Evolutionary conservation across 202 grass and related monocot genomes (phyloP).

Genomic region (Setaria italica): DNA sequence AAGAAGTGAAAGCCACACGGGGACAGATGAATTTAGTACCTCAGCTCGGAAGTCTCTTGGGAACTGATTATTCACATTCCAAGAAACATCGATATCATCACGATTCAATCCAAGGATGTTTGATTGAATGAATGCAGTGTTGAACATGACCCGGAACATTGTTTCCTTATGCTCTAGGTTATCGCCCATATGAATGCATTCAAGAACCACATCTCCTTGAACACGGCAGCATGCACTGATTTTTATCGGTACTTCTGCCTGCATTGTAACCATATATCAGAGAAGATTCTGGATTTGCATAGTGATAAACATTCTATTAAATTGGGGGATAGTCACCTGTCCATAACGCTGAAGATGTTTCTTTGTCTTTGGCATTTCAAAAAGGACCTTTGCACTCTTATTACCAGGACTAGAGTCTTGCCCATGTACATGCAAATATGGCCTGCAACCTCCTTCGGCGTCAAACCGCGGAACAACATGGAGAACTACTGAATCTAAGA

Average conservation of each 20-base stretch:
- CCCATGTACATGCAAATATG: conserved; percentile 70
- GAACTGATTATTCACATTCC: conserved; percentile 91
- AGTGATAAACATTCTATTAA: conserved; percentile 21
- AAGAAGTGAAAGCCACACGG: conserved; percentile 6
- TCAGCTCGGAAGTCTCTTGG: conserved; percentile 84
- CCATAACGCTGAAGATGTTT: conserved; percentile 67
- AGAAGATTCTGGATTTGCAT: conserved; percentile 33
- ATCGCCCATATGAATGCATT: conserved; percentile 75
- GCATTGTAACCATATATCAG: conserved; percentile 56
- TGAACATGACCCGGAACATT: conserved; percentile 97
- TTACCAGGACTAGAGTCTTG: conserved; percentile 69
- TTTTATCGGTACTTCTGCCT: conserved; percentile 76
- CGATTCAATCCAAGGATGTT: conserved; percentile 74
- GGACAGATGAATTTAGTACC: conserved; percentile 52
- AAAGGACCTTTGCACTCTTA: conserved; percentile 77
- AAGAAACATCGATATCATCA: conserved; percentile 87
- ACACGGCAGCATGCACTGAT: conserved; percentile 68
- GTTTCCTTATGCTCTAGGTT: conserved; percentile 73
- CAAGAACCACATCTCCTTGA: conserved; percentile 95
- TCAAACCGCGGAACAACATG: conserved; percentile 74
- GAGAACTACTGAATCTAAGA: conserved; percentile 72
- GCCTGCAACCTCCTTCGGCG: conserved; percentile 67
- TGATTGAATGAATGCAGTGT: conserved; percentile 91
- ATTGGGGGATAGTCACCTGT: conserved; percentile 58
- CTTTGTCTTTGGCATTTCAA: conserved; percentile 69